Conservation (phyloP, 306 rosid genomes). For the Pueraria montana region DNA sequence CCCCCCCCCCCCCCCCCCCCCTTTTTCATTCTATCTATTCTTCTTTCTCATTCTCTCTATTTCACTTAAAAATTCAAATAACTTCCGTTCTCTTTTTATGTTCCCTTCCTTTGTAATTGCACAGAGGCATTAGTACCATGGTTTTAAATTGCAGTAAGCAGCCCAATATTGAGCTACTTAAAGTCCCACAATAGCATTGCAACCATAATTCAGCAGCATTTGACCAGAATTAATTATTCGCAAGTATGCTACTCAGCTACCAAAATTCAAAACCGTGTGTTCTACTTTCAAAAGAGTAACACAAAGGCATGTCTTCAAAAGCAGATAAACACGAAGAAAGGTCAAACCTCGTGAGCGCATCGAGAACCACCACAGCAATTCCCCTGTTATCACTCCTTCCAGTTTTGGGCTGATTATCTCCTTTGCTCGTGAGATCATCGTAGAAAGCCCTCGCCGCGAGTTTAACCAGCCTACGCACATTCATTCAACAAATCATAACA, state of each 20-base stretch:
- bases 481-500: background rate
- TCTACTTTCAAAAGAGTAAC: conserved; percentile 12
- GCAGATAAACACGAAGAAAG: background rate
- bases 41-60: conserved; percentile 1
- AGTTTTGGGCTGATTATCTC: conserved; percentile 92
- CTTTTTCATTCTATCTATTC: background rate
- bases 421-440: conserved; percentile 84
- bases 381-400: conserved; percentile 95
- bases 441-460: conserved; percentile 93
- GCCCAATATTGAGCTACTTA: background rate
- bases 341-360: conserved; percentile 88
- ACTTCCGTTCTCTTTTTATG: background rate
- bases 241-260: background rate
- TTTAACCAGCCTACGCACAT: conserved; percentile 76
- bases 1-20: too few relatives aligned
- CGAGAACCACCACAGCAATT: conserved; percentile 99
- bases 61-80: conserved; percentile 23
- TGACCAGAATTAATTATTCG: background rate
- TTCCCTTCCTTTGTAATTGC: background rate
- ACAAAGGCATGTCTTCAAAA: conserved; percentile 26
- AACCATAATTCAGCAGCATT: background rate
- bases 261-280: background rate
- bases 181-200: background rate
- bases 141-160: background rate
- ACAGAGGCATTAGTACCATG: background rate